Evolutionary conservation across 2,329 filamentous ascomycete genomes (phyloP), one percentile per base, ranked within the genome.

Genomic region (Ascochyta clinopodiicola): DNA sequence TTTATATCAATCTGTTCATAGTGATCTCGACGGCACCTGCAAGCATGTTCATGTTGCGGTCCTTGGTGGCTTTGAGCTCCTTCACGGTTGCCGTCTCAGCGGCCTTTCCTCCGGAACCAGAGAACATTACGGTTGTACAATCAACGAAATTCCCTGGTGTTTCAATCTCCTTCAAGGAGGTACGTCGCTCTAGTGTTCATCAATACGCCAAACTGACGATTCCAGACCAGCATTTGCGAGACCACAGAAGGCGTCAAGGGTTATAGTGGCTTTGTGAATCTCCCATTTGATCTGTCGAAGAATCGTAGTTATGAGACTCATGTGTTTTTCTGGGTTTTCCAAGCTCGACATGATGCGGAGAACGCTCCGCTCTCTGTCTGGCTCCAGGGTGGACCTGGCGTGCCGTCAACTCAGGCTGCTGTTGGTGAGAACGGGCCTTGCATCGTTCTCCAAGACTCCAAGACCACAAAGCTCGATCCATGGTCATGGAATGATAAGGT

Each of bases 251-350:
- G 77, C 6, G 79, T 84, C 44, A 81, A 77, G 61, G 79, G 78
- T 10, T 87, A 84, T 69, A 80, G 80, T 3, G 83, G 84, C 34
- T 86, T 84, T 57, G 79, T 85, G n/a, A 77, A 83, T 66, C 73
- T 86, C 4, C 81, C 81, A 1, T 43, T 48, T 3, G 49, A 55
- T 35, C 46, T 17, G 7, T 50, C 43, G 3, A 54, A 56, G 17
- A 39, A 44, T 9, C 37, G 50, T 12, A 38, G 47, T 15, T 61
- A 65, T 46, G 57, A 66, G 21, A 55, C 53, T 19, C 60, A 51
- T 43, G 63, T 61, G 21, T 63, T 59, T 45, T 66, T 62, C 45
- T 66, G 59, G 63, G 63, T 57, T 44, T 60, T 66, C 43, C 51
- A 66, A 37, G 56, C 61, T 21, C 56, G 63, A 5, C 56, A 63